Base-by-base conservation (phyloP, 129 eudicot species). In the Chrysanthemum lavandulifolium region DNA sequence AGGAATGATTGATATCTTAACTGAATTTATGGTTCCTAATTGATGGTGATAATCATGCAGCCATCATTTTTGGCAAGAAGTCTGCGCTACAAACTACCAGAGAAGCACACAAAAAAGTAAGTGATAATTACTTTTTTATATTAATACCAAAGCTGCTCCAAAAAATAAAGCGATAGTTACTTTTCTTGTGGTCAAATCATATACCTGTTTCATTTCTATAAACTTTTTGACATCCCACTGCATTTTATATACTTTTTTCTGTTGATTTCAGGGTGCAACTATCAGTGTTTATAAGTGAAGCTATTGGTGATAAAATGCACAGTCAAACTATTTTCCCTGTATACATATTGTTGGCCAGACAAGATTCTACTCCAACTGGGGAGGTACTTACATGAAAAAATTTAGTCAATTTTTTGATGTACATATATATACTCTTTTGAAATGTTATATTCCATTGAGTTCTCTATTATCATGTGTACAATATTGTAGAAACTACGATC, bases 41-140 rank as follows among this genome's bases (percentile, higher is more conserved):
- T 69, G 59, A 71, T 51, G 49, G 12, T 59, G 49, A 43, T 71
- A 13, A 70, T 65, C 52, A 67, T 84, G 88, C 86, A 95, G 99
- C 96, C 97, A 10, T 83, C 73, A 31, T 88, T 86, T 81, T 89
- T 90, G 68, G 89, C 88, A 73, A 80, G 99, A 86, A 81, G 94
- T 76, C 74, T 95, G 76, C 81, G 54, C 43, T 95, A 95, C 96
- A 90, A 88, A 68, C 59, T 84, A 67, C 86, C 80, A 61, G 99
- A 84, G 68, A 90, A 88, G 80, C 77, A 78, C 89, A 82, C 73
- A 67, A 84, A 75, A 73, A 88, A 91, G 99, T 88, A 78, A 78
- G 59, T n/a, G 51, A 45, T 66, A 51, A 36, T 36, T 45, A 14
- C 79, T 67, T 43, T 36, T 36, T 36, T 36, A 36, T 6, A 5